These are phyloP conservation scores for Hypoxylon perforatum DNA, from an alignment of 495 filamentous ascomycete genomes.

Conservation along the genomic window DNA sequence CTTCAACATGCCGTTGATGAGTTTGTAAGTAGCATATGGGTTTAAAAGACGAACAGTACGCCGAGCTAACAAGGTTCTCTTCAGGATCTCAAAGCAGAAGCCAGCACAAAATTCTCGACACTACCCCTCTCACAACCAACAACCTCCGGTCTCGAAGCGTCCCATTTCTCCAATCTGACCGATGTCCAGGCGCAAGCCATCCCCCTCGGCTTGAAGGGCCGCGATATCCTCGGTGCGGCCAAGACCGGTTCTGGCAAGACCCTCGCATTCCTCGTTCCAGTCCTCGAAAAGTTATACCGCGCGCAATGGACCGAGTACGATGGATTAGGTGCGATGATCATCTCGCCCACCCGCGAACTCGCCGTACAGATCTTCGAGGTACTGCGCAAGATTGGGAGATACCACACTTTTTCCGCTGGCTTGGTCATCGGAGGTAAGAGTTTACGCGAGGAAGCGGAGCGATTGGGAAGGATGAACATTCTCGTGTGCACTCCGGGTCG, in stretches of 20 bases:
- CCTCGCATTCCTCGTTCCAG: slow-evolving; percentile 88
- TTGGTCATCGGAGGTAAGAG: slow-evolving; percentile 95
- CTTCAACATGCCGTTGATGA: slow-evolving; percentile 59
- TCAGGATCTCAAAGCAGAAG: slow-evolving; percentile 59
- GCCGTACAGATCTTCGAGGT: slow-evolving; percentile 98
- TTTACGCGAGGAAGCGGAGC: slow-evolving; percentile 86
- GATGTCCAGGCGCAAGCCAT: slow-evolving; percentile 92
- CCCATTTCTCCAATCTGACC: slow-evolving; percentile 89
- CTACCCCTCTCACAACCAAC: slow-evolving; percentile 91
- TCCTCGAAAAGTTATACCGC: slow-evolving; percentile 94
- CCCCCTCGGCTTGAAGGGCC: slow-evolving; percentile 83
- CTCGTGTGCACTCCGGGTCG: slow-evolving; percentile 95
- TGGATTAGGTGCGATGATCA: slow-evolving; percentile 89
- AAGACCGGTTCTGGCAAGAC: slow-evolving; percentile 99
- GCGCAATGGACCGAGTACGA: slow-evolving; percentile 90
- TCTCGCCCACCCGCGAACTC: slow-evolving; percentile 93
- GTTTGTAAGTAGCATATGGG: slow-evolving; percentile 44
- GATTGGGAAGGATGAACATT: slow-evolving; percentile 95
- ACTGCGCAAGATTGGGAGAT: slow-evolving; percentile 85
- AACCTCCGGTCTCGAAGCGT: slow-evolving; percentile 78
- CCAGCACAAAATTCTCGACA: slow-evolving; percentile 73
- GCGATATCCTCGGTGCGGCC: slow-evolving; percentile 92
- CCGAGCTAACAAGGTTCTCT: slow-evolving; percentile 13
- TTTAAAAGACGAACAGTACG: background rate
- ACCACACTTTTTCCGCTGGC: slow-evolving; percentile 92